Percentiles rank a stretch among this genome's conserved stretches.
Evolutionary conservation across 1,284 basidiomycete genomes (phyloP).

Genomic region (Microbotryum scabiosae): DNA sequence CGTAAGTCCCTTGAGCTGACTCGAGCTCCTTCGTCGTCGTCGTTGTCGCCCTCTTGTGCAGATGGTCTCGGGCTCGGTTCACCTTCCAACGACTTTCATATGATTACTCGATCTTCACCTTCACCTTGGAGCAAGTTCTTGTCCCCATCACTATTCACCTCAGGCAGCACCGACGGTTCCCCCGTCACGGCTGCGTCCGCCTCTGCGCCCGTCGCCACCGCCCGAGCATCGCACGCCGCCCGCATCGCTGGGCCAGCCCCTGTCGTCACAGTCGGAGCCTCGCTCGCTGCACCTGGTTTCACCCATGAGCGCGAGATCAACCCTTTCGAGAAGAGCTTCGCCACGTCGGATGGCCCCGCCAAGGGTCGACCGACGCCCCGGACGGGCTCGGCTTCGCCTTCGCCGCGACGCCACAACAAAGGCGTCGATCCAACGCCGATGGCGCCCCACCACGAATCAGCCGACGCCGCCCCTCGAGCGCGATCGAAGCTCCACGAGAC

Average conservation of each 20-base stretch:
- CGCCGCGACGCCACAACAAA: no score
- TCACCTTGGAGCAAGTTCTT: constrained; percentile 17
- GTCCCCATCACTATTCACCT: constrained; percentile 13
- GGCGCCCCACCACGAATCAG: no score
- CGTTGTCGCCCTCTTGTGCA: no score
- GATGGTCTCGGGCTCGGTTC: no score
- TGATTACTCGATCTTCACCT: background rate
- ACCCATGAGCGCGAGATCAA: constrained; percentile 21
- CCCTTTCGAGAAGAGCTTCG: constrained; percentile 20
- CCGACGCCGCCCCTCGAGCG: no score
- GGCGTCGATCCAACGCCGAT: no score
- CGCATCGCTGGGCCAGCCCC: background rate
- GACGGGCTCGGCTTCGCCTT: background rate
- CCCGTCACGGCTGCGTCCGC: background rate
- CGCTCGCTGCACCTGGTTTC: constrained; percentile 10
- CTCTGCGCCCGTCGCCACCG: background rate
- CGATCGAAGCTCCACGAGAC: no score
- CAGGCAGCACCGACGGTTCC: background rate
- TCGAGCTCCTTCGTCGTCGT: no score
- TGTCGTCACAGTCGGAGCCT: constrained; percentile 2
- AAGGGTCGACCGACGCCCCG: background rate
- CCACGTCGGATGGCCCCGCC: constrained; percentile 2
- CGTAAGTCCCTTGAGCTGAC: no score
- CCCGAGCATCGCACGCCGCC: no score
- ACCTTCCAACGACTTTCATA: no score